phyloP scores from a whole-genome alignment of 306 rosid genomes.

The Gleditsia sinensis region DNA sequence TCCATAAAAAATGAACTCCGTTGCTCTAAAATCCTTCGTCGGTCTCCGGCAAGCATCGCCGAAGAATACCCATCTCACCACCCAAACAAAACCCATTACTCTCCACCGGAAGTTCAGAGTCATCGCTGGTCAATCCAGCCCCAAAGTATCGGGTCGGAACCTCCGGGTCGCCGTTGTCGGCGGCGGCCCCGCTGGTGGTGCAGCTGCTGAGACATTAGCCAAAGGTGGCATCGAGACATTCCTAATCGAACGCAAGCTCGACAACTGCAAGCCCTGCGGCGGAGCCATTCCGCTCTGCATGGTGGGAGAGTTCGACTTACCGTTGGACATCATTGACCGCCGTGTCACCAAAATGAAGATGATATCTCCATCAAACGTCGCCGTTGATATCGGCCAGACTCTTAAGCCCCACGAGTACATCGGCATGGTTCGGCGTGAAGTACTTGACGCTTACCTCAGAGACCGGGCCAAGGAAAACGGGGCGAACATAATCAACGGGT shows the following conservation, averaged over 20 bases:
- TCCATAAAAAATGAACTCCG: slow-evolving; percentile 60
- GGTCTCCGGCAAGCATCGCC: slow-evolving; percentile 81
- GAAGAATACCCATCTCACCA: slow-evolving; percentile 52
- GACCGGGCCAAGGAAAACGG: slow-evolving; percentile 79
- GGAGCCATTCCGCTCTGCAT: slow-evolving; percentile 98
- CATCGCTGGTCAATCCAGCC: slow-evolving; percentile 64
- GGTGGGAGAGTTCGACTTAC: slow-evolving; percentile 94
- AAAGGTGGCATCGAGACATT: slow-evolving; percentile 86
- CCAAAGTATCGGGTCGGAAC: slow-evolving; percentile 67
- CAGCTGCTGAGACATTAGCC: slow-evolving; percentile 82
- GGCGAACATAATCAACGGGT: slow-evolving; percentile 75
- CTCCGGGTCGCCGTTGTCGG: slow-evolving; percentile 92
- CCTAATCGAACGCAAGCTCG: slow-evolving; percentile 85
- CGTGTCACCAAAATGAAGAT: slow-evolving; percentile 96
- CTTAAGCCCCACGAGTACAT: slow-evolving; percentile 94
- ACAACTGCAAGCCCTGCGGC: slow-evolving; percentile 97
- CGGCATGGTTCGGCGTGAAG: slow-evolving; percentile 96
- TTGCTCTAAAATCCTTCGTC: slow-evolving; percentile 80
- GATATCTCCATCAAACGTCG: slow-evolving; percentile 98
- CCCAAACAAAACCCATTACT: slow-evolving; percentile 30
- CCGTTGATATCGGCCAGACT: slow-evolving; percentile 86
- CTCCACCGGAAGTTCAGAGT: slow-evolving; percentile 48
- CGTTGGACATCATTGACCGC: slow-evolving; percentile 89
- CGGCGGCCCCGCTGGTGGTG: slow-evolving; percentile 86
- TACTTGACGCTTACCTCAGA: slow-evolving; percentile 72